Conservation (phyloP, 139 green algal genomes). For the Asterochloris erici region DNA sequence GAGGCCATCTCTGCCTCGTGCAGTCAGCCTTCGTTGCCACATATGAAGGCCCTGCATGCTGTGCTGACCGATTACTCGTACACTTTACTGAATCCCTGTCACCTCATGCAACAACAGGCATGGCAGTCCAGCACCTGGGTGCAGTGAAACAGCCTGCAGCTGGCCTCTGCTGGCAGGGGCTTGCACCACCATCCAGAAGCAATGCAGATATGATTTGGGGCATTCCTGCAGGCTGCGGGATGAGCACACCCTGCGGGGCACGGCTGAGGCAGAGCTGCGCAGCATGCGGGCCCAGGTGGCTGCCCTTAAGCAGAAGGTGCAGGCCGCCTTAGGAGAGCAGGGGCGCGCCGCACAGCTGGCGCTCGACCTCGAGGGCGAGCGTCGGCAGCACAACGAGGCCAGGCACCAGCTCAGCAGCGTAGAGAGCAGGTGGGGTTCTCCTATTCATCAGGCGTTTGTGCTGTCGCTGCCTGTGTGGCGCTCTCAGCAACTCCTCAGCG, state of each 20-base stretch:
- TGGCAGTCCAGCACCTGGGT: no score
- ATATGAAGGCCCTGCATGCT: no score
- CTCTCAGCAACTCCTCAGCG: no score
- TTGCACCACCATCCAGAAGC: neutral
- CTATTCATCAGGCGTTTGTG: no score
- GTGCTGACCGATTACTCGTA: no score
- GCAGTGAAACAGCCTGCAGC: no score
- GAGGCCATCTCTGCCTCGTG: no score
- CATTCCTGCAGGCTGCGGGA: conserved; percentile 5
- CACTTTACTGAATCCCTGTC: no score
- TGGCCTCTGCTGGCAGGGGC: no score
- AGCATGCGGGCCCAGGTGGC: neutral
- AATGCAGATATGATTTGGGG: neutral
- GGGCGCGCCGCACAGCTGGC: conserved; percentile 3
- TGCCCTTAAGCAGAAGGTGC: conserved; percentile 11
- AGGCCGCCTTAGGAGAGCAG: neutral
- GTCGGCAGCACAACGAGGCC: neutral
- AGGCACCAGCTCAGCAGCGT: neutral
- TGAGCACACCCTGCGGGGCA: conserved; percentile 16
- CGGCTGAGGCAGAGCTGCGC: conserved; percentile 15
- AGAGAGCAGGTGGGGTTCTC: neutral
- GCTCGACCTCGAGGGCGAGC: conserved; percentile 13
- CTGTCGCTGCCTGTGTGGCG: no score
- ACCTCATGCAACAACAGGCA: no score
- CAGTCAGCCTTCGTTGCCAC: no score